Base-by-base conservation (phyloP, 352 stramenopile species). In the Phytophthora chlamydospora region DNA sequence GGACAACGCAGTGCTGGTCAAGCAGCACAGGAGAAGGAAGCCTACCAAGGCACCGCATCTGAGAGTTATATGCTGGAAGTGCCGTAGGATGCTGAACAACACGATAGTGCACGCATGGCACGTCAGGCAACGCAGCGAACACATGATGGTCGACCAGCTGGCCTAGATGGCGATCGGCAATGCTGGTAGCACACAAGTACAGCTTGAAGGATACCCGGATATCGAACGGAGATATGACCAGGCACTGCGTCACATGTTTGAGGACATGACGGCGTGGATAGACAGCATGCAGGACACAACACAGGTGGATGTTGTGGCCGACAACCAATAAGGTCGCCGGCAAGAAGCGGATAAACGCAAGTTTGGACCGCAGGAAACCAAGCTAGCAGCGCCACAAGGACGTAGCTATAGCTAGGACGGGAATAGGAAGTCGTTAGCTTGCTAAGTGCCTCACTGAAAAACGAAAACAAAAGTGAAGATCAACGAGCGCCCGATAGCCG, bases 371-470 rank as follows among this genome's bases (percentile, higher is more conserved):
- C 40, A 46, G 3, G 40, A 46, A 46, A 46, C 17, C n/a, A n/a
- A 11, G 40, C 40, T 46, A 46, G 8, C 40, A 33, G 21, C 19
- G 40, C n/a, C 40, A 46, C 10, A 33, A 13, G 40, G 40, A 10
- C n/a, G n/a, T n/a, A n/a, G n/a, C n/a, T n/a, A 19, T 46, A 11
- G 40, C 19, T 46, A 46, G 40, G 17, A 46, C 40, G 40, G 40
- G 17, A 16, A 46, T 46, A 46, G 19, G 40, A 32, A 46, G 40
- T 46, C 40, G 19, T 46, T 46, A 46, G 40, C n/a, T n/a, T n/a
- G n/a, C n/a, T n/a, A n/a, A n/a, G n/a, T n/a, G n/a, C n/a, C n/a
- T n/a, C n/a, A n/a, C n/a, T n/a, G n/a, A n/a, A n/a, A n/a, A n/a
- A n/a, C n/a, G n/a, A n/a, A n/a, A n/a, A n/a, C n/a, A n/a, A n/a